Percentiles rank a stretch among this genome's conserved stretches.
phyloP scores from a whole-genome alignment of 2,329 filamentous ascomycete genomes.

The Verticillium tricorpus region DNA sequence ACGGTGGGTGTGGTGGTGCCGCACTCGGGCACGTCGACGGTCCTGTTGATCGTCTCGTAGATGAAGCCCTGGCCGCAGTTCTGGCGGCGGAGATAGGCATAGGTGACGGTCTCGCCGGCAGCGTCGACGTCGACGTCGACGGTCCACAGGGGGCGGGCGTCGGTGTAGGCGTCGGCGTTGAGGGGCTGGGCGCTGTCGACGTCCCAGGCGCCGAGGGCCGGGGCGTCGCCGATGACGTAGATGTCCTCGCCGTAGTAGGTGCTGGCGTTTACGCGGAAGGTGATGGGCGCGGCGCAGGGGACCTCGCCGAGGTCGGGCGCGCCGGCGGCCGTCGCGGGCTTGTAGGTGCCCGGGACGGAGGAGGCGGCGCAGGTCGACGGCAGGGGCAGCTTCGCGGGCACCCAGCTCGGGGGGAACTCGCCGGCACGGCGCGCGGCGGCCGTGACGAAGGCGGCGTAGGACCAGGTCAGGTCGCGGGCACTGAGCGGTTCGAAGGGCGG shows the following conservation, averaged over 20 bases:
- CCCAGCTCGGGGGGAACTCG: constrained; percentile 24
- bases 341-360: constrained; percentile 23
- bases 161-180: constrained; percentile 35
- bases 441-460: constrained; percentile 45
- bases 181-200: constrained; percentile 31
- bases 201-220: constrained; percentile 39
- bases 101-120: constrained; percentile 36
- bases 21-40: constrained; percentile 32
- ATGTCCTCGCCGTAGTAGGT: constrained; percentile 45
- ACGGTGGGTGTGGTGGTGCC: constrained; percentile 17
- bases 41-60: constrained; percentile 39
- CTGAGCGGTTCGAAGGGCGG: constrained; percentile 31
- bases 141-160: constrained; percentile 39
- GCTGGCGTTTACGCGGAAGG: constrained; percentile 39
- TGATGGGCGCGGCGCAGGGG: constrained; percentile 29
- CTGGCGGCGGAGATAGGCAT: constrained; percentile 40
- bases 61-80: constrained; percentile 36
- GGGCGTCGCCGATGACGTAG: constrained; percentile 36
- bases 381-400: constrained; percentile 16
- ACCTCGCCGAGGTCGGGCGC: constrained; percentile 25
- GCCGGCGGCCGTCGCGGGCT: constrained; percentile 27
- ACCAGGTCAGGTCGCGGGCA: constrained; percentile 47
- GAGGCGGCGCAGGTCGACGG: constrained; percentile 22
- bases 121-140: constrained; percentile 28
- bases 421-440: constrained; percentile 33